Conservation (phyloP, 2,329 filamentous ascomycete genomes). For the Fusarium buharicum region DNA sequence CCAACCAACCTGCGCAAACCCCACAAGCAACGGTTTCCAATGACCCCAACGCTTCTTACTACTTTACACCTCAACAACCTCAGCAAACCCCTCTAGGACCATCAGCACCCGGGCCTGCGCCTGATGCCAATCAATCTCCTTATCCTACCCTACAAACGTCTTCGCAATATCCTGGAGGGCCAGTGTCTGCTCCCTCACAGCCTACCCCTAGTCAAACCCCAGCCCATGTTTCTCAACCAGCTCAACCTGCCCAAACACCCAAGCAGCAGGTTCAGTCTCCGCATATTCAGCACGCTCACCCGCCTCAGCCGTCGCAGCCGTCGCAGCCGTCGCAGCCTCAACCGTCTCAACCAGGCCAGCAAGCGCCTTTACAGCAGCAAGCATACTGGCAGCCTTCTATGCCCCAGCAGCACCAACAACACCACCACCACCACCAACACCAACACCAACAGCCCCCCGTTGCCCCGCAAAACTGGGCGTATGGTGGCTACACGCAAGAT, state of each 20-base stretch:
- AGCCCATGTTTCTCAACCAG: conserved; percentile 35
- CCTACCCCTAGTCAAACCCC: conserved; percentile 48
- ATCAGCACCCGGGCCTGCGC: conserved; percentile 52
- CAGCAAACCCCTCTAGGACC: conserved; percentile 52
- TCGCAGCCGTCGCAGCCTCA: conserved; percentile 43
- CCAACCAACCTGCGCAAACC: conserved; percentile 44
- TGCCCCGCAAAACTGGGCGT: conserved; percentile 57
- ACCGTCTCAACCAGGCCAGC: conserved; percentile 44
- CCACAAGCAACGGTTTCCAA: conserved; percentile 47
- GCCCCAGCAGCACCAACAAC: conserved; percentile 46
- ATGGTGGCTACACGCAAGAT: conserved; percentile 65
- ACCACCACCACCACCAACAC: conserved; percentile 44
- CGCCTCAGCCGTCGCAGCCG: conserved; percentile 44
- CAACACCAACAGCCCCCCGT: conserved; percentile 44
- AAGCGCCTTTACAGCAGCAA: conserved; percentile 48
- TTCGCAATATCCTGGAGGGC: conserved; percentile 57
- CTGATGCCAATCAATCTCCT: conserved; percentile 59
- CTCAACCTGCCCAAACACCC: conserved; percentile 47
- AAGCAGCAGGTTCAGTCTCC: conserved; percentile 37
- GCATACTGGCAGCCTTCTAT: conserved; percentile 52
- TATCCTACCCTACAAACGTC: conserved; percentile 64
- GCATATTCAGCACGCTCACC: conserved; percentile 45
- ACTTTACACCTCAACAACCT: conserved; percentile 60
- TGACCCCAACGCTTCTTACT: conserved; percentile 68
- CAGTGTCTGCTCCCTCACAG: conserved; percentile 51